Base-by-base conservation (phyloP, 2,329 filamentous ascomycete species). In the Blastomyces gilchristii region DNA sequence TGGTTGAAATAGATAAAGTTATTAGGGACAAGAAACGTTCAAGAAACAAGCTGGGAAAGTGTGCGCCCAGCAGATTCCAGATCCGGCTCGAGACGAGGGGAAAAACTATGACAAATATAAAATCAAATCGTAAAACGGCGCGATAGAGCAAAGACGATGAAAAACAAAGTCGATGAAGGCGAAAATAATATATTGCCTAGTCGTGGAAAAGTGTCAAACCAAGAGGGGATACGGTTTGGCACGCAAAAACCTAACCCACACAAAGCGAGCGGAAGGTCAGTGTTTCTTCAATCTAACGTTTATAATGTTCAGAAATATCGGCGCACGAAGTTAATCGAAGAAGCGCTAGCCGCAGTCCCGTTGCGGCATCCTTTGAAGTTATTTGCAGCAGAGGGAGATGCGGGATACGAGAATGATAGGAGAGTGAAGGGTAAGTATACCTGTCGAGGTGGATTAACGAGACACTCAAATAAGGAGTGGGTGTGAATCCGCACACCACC, bases 21-120 rank as follows among this genome's bases (percentile, higher is more conserved):
- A 60, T 28, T 58, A 65, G 41, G 41, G 41, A 41, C 18, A 58
- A 62, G 61, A 58, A 53, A 56, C 34, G 54, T 52, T 57, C 34
- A 45, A 61, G 45, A 61, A 61, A 57, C 49, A 43, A 37, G 61
- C 43, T 57, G 49, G 56, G 56, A 57, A 63, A 8, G 25, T 39
- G 22, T 34, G 45, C 59, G 62, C 60, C 60, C 60, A 64, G 56
- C 59, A 63, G 64, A 64, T 65, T 63, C 64, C 64, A 65, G 64
- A 63, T 65, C 64, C 57, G 62, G 57, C 62, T 65, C 64, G 62
- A 65, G 62, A 64, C 57, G 45, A 50, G 53, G 34, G 39, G 22
- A 9, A n/a, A 39, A 43, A 18, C 1, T 16, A 43, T 16, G 8
- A 47, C 22, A 37, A 14, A 22, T 39, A 47, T 34, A 45, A 50